Conservation (phyloP, 1,284 basidiomycete genomes). For the Rhodotorula glutinis region DNA sequence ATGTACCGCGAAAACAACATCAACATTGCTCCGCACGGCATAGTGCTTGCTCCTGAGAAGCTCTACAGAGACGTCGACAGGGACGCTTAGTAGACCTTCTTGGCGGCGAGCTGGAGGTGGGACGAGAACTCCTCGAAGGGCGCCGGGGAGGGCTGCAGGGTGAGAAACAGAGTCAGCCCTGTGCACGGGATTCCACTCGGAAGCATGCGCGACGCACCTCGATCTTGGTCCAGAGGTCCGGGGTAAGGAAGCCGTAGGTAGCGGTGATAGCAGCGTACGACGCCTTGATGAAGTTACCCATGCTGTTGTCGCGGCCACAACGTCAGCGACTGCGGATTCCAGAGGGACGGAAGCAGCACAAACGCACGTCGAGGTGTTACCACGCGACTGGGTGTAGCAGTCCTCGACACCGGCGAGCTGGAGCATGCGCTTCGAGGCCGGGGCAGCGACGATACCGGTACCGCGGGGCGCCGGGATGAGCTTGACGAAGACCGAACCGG, state of each 20-base stretch:
- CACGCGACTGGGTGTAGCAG: conserved; percentile 89
- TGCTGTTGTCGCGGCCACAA: neutral
- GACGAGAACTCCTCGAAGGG: conserved; percentile 93
- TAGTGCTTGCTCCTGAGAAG: neutral
- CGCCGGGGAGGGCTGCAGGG: conserved; percentile 29
- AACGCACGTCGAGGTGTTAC: conserved; percentile 83
- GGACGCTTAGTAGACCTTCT: conserved; percentile 56
- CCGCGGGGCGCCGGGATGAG: conserved; percentile 96
- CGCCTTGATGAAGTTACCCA: conserved; percentile 93
- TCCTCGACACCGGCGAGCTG: conserved; percentile 98
- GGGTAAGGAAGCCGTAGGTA: conserved; percentile 96
- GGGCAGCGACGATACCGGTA: conserved; percentile 99
- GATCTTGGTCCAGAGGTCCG: conserved; percentile 96
- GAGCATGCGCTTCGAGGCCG: conserved; percentile 92
- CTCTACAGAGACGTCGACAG: neutral
- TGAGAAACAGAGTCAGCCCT: neutral
- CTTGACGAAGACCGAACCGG: conserved; percentile 98
- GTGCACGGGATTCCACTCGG: neutral
- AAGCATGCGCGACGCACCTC: conserved; percentile 61
- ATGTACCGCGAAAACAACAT: neutral
- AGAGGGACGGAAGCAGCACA: neutral
- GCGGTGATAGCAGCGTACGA: conserved; percentile 96
- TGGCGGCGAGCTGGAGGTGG: conserved; percentile 75
- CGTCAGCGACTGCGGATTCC: neutral
- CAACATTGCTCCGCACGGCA: conserved; percentile 2